These are phyloP conservation scores for Psophocarpus tetragonolobus DNA, from an alignment of 306 rosid species.

Conservation along the genomic window DNA sequence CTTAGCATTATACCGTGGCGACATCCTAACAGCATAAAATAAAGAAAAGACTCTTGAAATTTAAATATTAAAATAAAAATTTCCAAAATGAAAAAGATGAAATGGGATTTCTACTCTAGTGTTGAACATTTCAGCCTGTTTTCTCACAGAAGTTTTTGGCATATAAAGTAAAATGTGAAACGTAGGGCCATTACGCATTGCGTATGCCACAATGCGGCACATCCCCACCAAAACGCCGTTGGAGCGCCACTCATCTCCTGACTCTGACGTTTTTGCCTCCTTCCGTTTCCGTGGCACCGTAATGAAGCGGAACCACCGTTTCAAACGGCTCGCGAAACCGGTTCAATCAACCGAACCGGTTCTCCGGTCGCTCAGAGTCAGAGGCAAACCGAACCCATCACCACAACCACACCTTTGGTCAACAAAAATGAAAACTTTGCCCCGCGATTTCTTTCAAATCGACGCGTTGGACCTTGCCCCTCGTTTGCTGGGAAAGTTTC, in stretches of 20 bases:
- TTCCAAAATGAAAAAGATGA: too few relatives aligned
- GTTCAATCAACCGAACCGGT: slow-evolving; percentile 21
- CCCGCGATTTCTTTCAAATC: slow-evolving; percentile 62
- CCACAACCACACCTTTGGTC: slow-evolving; percentile 17
- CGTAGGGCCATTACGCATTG: not conserved
- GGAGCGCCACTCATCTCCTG: slow-evolving; percentile 10
- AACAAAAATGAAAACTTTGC: slow-evolving; percentile 50
- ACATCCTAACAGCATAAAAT: too few relatives aligned
- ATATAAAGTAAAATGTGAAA: not conserved
- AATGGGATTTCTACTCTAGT: too few relatives aligned
- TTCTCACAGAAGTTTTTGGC: not conserved
- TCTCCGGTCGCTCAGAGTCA: slow-evolving; percentile 20
- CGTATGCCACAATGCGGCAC: not conserved
- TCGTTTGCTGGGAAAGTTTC: slow-evolving; percentile 80
- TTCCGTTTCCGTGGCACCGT: slow-evolving; percentile 37
- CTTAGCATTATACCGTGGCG: too few relatives aligned
- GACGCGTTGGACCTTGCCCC: slow-evolving; percentile 89
- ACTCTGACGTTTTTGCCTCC: slow-evolving; percentile 16
- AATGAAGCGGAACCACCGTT: slow-evolving; percentile 54
- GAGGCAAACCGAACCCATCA: slow-evolving; percentile 31
- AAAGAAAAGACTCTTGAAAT: too few relatives aligned
- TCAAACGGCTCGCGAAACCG: slow-evolving; percentile 55
- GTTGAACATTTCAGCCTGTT: too few relatives aligned
- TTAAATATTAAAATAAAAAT: too few relatives aligned
- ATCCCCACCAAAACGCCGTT: not conserved